These are phyloP conservation scores for Mycena vulgaris DNA, from an alignment of 768 basidiomycete genomes.

Conservation along the genomic window DNA sequence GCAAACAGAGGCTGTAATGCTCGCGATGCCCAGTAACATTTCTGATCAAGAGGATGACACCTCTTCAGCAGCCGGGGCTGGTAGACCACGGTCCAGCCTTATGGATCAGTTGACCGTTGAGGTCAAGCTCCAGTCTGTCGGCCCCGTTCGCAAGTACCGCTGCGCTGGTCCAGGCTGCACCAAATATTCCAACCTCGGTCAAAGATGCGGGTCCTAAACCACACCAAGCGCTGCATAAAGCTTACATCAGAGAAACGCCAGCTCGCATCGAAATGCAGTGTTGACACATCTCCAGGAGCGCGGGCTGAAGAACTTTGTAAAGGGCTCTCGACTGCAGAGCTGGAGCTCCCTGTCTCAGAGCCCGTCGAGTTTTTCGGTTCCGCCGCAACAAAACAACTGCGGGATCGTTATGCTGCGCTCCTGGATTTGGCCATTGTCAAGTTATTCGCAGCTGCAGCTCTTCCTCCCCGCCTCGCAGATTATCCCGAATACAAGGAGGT, in stretches of 20 bases:
- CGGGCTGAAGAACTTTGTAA: conserved; percentile 3
- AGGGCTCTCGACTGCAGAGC: not conserved
- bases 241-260: not conserved
- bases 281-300: conserved; percentile 3
- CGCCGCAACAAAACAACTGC: not conserved
- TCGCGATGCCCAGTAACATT: not conserved
- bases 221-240: not conserved
- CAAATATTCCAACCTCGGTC: not conserved
- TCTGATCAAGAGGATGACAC: not conserved
- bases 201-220: not conserved
- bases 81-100: not conserved
- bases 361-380: not conserved
- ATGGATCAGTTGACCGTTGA: conserved; percentile 10
- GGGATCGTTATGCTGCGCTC: not conserved
- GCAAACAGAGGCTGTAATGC: not conserved
- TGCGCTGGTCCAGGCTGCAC: not conserved
- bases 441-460: conserved; percentile 40
- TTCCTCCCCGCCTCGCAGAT: conserved; percentile 41
- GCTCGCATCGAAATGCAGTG: conserved; percentile 1
- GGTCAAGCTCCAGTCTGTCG: not conserved
- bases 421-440: conserved; percentile 44
- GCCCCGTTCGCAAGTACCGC: not conserved
- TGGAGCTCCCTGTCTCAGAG: not conserved
- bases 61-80: not conserved
- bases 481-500: conserved; percentile 43